Base-by-base conservation (phyloP, 192 early-diverging fungal genomes). In the Backusella liffmaniae region DNA sequence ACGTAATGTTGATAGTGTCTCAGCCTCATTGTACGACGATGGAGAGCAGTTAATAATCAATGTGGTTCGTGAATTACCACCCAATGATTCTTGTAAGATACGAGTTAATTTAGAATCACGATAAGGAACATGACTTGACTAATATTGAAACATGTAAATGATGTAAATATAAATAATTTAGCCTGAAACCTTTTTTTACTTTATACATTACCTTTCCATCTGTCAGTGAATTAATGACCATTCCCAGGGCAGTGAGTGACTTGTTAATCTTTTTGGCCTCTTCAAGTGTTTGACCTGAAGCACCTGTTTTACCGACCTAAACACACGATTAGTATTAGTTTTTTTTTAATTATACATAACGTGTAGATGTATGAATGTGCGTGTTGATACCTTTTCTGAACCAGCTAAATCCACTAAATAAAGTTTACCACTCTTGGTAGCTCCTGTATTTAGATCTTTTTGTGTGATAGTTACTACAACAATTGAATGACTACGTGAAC, bases 181-280 rank as follows among this genome's bases (percentile, higher is more conserved):
- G 16, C 26, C 16, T 53, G 44, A 44, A 46, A 71, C 70, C 39
- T 46, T 46, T 39, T 39, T 21, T 49, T 36, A 73, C 6, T 37
- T 42, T 32, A 26, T 42, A 32, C 73, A 79, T 65, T 80, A 91
- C 92, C 87, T 99, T 98, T 83, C 97, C 97, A 80, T 99, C 98
- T 0, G 98, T 98, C 74, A 99, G 86, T 8, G 96, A 91, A 81
- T 99, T 99, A 80, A 99, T 99, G 77, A 99, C 98, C 96, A 98
- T 99, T 67, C 98, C 98, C 46, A 99, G 87, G 0, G 97, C 95
- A 3, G 97, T 95, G 4, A 99, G 87, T 0, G 96, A 98, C 85
- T 97, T 98, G 88, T 99, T 99, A 88, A 99, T 99, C 85, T 97
- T 99, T 85, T 99, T 99, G 78, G 98, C 98, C 79, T 99, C 98